Base-by-base conservation (phyloP, 805 yeast genomes). In the Jamesozyma piceae region DNA sequence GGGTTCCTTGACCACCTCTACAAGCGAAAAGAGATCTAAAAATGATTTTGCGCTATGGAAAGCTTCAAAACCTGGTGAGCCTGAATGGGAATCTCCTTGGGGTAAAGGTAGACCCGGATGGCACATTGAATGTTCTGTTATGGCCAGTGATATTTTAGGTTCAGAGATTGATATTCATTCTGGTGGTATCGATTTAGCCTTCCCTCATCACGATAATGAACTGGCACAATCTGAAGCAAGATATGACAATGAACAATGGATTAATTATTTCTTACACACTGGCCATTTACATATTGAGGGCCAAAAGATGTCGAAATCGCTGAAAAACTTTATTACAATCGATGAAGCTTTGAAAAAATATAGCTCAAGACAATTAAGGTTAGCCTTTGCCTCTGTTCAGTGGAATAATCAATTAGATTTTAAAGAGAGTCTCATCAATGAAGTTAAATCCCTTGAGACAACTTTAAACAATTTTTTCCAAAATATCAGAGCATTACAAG, bases 51-150 rank as follows among this genome's bases (percentile, higher is more conserved):
- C 98, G 1, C 72, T 92, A 29, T 92, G 98, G 98, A 92, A 92
- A 62, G 78, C 89, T 0, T 83, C 95, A 6, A 92, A 92, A 61
- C 90, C 95, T 6, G 98, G 98, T 54, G 98, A 92, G 67, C 98
- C 98, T 20, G 75, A 78, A 38, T 92, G 97, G 97, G 75, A 72
- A 5, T 86, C 96, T 2, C 89, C 90, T 22, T 92, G 97, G 97
- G 98, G 98, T 21, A 71, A 71, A 45, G 98, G 98, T 41, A 81
- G 98, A 63, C 98, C 98, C 13, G 98, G 98, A 3, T 92, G 98
- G 98, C 98, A 92, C 63, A 92, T 92, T 62, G 98, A 92, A 67
- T 92, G 98, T 73, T 88, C 97, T 8, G 98, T 92, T 18, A 92
- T 92, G 98, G 97, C 97, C 1, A 75, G 88, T 41, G 95, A 88